phyloP scores from a whole-genome alignment of 2,329 filamentous ascomycete species.

The Davidsoniella virescens region DNA sequence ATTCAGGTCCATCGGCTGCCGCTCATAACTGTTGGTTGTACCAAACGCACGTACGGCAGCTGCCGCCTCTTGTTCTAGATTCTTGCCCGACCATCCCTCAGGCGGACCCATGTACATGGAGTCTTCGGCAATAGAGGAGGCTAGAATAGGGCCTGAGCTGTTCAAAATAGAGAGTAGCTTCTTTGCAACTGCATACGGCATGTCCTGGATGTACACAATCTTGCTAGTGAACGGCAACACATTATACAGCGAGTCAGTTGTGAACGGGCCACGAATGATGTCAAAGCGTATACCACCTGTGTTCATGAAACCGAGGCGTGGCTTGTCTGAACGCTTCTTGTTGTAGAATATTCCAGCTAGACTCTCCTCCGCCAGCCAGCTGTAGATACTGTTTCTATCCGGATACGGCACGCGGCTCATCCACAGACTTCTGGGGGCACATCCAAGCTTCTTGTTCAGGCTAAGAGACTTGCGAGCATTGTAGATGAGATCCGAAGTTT shows the following conservation, averaged over 20 bases:
- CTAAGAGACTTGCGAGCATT: slow-evolving; percentile 52
- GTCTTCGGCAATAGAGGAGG: slow-evolving; percentile 21
- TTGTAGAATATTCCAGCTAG: slow-evolving; percentile 51
- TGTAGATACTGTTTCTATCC: slow-evolving; percentile 58
- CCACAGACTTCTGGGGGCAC: slow-evolving; percentile 67
- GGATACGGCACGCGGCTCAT: slow-evolving; percentile 65
- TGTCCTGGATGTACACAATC: slow-evolving; percentile 60
- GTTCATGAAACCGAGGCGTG: slow-evolving; percentile 64
- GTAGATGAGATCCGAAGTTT: slow-evolving; percentile 54
- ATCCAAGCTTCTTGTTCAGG: slow-evolving; percentile 65
- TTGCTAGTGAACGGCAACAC: slow-evolving; percentile 76
- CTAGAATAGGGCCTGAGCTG: slow-evolving; percentile 33
- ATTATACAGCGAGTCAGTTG: slow-evolving; percentile 69
- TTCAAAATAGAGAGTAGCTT: slow-evolving; percentile 49
- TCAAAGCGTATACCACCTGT: slow-evolving; percentile 90
- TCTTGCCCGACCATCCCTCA: slow-evolving; percentile 23
- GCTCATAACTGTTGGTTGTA: neutral
- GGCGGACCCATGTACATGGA: slow-evolving; percentile 34
- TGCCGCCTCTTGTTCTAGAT: slow-evolving; percentile 6
- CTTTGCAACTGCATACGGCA: slow-evolving; percentile 61
- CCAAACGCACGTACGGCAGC: neutral
- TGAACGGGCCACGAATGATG: slow-evolving; percentile 84
- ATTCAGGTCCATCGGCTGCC: neutral
- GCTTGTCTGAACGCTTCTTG: slow-evolving; percentile 37
- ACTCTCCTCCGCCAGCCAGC: slow-evolving; percentile 61